Evolutionary conservation across 805 yeast species (phyloP).

Genomic region (Cyberlindnera sargentensis): DNA sequence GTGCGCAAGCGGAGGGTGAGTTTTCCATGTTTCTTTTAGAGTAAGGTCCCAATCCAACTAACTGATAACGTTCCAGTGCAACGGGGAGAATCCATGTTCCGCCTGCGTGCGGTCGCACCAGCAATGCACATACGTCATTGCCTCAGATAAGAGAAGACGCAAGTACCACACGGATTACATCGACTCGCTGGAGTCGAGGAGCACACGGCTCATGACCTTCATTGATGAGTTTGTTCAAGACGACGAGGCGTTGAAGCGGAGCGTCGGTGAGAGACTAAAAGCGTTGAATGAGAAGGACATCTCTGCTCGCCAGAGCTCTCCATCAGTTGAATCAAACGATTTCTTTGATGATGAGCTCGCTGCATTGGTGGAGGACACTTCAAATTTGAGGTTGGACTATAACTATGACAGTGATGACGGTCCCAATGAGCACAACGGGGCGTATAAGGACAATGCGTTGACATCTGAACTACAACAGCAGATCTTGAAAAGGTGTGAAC

Average conservation of each 20-base stretch:
- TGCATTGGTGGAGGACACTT: not conserved
- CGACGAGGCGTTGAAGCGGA: conserved; percentile 13
- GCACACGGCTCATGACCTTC: conserved; percentile 16
- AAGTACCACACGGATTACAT: conserved; percentile 29
- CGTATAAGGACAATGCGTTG: not conserved
- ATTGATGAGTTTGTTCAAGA: conserved; percentile 19
- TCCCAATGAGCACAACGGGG: not conserved
- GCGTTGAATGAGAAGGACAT: conserved; percentile 1
- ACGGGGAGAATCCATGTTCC: conserved; percentile 3
- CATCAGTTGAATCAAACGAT: not conserved
- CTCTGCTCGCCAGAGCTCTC: not conserved
- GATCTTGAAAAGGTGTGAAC: not conserved
- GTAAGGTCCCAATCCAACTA: not conserved
- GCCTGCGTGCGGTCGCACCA: not conserved
- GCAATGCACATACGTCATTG: conserved; percentile 1
- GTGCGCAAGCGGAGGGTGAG: no score
- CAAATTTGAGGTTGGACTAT: not conserved
- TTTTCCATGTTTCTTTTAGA: not conserved
- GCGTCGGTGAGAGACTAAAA: conserved; percentile 2
- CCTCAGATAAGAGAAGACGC: conserved; percentile 25
- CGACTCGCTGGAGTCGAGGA: conserved; percentile 22
- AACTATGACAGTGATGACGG: not conserved
- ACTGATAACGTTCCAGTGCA: conserved; percentile 1
- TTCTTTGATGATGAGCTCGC: not conserved
- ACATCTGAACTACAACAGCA: not conserved